Conservation (phyloP, 164 flowering plant genomes). For the Annona cherimola region DNA sequence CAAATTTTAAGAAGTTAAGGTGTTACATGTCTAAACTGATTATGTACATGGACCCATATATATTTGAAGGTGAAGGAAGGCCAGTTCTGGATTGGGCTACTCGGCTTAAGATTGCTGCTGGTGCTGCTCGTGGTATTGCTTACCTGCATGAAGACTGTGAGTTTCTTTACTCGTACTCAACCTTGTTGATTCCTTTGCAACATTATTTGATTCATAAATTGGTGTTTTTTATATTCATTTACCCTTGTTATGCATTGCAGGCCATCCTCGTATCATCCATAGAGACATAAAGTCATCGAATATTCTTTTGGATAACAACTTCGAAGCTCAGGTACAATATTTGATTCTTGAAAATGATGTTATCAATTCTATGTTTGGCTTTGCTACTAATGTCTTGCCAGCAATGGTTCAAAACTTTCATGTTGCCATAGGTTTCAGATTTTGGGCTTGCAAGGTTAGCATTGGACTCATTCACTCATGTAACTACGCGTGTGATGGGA, state of each 20-base stretch:
- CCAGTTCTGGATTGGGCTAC: conserved; percentile 71
- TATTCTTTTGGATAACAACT: conserved; percentile 74
- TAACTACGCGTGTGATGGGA: conserved; percentile 91
- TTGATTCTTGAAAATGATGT: not conserved
- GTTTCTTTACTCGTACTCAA: conserved; percentile 1
- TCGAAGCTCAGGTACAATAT: conserved; percentile 67
- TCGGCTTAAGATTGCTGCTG: conserved; percentile 66
- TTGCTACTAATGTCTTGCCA: not conserved
- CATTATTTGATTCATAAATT: not conserved
- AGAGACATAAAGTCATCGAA: conserved; percentile 92
- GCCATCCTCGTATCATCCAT: conserved; percentile 89
- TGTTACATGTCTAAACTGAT: too few species aligned
- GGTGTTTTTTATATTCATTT: not conserved
- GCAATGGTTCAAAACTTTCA: not conserved
- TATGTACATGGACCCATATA: not conserved
- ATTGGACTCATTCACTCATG: conserved; percentile 66
- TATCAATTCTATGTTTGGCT: not conserved
- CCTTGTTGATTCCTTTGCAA: not conserved
- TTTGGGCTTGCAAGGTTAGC: conserved; percentile 91
- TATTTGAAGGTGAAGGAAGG: conserved; percentile 41
- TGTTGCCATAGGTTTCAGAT: conserved; percentile 67
- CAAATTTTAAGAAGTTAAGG: too few species aligned
- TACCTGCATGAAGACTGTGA: conserved; percentile 95
- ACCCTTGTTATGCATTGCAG: conserved; percentile 26
- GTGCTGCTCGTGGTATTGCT: conserved; percentile 90